phyloP scores from a whole-genome alignment of 2,329 filamentous ascomycete species.

The Fusarium acutatum region DNA sequence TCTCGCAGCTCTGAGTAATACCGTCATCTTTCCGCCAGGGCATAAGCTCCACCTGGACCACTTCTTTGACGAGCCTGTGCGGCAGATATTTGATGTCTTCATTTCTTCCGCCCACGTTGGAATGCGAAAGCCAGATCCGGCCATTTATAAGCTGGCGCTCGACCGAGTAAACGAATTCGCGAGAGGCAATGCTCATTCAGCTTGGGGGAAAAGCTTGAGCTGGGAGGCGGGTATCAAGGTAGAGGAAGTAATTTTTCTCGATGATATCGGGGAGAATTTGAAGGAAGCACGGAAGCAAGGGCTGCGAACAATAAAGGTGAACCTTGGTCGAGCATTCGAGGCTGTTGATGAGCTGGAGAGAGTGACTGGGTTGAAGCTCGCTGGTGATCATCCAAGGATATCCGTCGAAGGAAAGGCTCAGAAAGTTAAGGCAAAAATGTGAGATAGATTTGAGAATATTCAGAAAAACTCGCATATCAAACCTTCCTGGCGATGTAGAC shows the following conservation, averaged over 20 bases:
- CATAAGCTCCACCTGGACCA: slow-evolving; percentile 70
- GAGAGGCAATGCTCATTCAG: slow-evolving; percentile 55
- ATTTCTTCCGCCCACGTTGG: slow-evolving; percentile 87
- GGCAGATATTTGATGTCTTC: slow-evolving; percentile 82
- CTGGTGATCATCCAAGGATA: slow-evolving; percentile 62
- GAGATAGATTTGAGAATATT: neutral
- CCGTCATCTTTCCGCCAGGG: slow-evolving; percentile 81
- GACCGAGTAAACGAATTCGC: slow-evolving; percentile 71
- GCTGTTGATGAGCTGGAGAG: slow-evolving; percentile 84
- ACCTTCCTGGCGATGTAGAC: slow-evolving; percentile 42
- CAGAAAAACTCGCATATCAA: neutral
- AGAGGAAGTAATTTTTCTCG: slow-evolving; percentile 83
- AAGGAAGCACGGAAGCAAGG: slow-evolving; percentile 79
- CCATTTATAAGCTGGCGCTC: slow-evolving; percentile 81
- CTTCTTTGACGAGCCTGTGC: slow-evolving; percentile 64
- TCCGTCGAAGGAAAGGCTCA: slow-evolving; percentile 52
- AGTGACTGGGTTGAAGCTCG: slow-evolving; percentile 73
- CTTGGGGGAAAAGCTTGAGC: slow-evolving; percentile 50
- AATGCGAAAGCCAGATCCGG: slow-evolving; percentile 84
- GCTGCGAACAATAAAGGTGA: slow-evolving; percentile 85
- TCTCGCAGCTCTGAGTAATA: slow-evolving; percentile 88
- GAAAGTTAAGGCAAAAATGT: slow-evolving; percentile 54
- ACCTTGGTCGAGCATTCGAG: slow-evolving; percentile 78
- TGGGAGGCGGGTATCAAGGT: slow-evolving; percentile 63
- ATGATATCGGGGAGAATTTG: slow-evolving; percentile 94